phyloP scores from a whole-genome alignment of 257 asterid genomes.

The Verbena officinalis region DNA sequence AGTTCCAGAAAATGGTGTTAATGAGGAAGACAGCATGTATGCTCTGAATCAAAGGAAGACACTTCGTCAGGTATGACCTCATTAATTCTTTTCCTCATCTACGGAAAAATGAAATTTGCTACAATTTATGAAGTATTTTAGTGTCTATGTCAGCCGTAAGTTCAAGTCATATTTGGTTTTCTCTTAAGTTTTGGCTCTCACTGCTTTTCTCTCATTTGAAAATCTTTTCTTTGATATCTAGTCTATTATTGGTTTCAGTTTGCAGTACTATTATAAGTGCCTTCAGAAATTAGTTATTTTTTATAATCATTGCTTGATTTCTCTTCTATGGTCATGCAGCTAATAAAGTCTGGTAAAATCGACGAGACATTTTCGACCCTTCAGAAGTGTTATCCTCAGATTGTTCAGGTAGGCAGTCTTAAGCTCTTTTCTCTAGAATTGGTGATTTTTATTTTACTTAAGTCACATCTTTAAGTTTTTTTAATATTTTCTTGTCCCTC shows the following conservation, averaged over 20 bases:
- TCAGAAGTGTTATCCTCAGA: conserved; percentile 69
- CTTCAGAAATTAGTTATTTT: conserved; percentile 6
- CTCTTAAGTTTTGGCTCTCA: neutral
- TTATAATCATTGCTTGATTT: conserved; percentile 1
- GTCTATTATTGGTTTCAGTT: neutral
- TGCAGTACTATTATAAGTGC: neutral
- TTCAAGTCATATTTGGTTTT: conserved; percentile 3
- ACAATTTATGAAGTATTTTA: too few species aligned
- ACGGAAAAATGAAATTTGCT: too few species aligned
- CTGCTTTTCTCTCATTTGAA: neutral
- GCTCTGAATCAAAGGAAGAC: conserved; percentile 66
- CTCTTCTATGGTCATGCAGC: conserved; percentile 47
- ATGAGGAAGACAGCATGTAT: conserved; percentile 51
- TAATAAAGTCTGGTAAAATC: conserved; percentile 75
- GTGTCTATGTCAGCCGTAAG: too few species aligned
- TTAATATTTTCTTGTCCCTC: neutral
- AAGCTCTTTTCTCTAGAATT: conserved; percentile 18
- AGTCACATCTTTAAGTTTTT: neutral
- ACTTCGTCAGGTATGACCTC: conserved; percentile 81
- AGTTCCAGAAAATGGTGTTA: conserved; percentile 56
- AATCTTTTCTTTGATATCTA: neutral
- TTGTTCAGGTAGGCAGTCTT: conserved; percentile 64
- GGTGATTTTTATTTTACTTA: neutral
- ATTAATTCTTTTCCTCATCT: conserved; percentile 8
- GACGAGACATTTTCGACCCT: conserved; percentile 73